Evolutionary conservation across 148 eudicot genomes (phyloP).

Genomic region (Nepenthes mirabilis): DNA sequence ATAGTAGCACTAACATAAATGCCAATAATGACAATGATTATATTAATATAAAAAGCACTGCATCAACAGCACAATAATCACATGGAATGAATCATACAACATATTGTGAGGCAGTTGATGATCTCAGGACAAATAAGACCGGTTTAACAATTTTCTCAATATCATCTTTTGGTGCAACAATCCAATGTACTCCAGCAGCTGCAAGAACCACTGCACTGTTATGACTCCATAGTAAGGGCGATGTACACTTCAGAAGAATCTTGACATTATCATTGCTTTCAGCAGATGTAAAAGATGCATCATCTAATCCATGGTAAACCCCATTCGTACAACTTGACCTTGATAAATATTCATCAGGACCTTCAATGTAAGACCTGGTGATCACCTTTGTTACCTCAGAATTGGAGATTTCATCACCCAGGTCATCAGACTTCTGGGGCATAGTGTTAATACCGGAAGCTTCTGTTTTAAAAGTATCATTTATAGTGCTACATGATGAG

Average conservation of each 20-base stretch:
- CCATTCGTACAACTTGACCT: slow-evolving; percentile 26
- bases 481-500: slow-evolving; percentile 24
- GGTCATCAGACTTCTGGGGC: slow-evolving; percentile 18
- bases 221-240: slow-evolving; percentile 95
- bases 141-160: slow-evolving; percentile 79
- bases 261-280: slow-evolving; percentile 69
- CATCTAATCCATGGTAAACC: slow-evolving; percentile 21
- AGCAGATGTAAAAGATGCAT: slow-evolving; percentile 45
- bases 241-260: slow-evolving; percentile 80
- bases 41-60: too few relatives aligned
- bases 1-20: too few relatives aligned
- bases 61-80: too few relatives aligned
- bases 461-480: slow-evolving; percentile 19
- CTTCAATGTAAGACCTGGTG: slow-evolving; percentile 79
- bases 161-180: slow-evolving; percentile 82
- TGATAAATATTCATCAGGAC: slow-evolving; percentile 83
- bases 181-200: slow-evolving; percentile 98
- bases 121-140: slow-evolving; percentile 74
- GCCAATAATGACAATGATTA: too few relatives aligned
- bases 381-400: slow-evolving; percentile 43
- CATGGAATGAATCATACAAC: slow-evolving; percentile 38
- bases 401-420: slow-evolving; percentile 15
- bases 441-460: slow-evolving; percentile 18
- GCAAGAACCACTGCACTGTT: slow-evolving; percentile 97
- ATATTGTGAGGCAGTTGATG: slow-evolving; percentile 74